Evolutionary conservation across 768 basidiomycete species (phyloP).

Genomic region (Panaeolus cyanescens): DNA sequence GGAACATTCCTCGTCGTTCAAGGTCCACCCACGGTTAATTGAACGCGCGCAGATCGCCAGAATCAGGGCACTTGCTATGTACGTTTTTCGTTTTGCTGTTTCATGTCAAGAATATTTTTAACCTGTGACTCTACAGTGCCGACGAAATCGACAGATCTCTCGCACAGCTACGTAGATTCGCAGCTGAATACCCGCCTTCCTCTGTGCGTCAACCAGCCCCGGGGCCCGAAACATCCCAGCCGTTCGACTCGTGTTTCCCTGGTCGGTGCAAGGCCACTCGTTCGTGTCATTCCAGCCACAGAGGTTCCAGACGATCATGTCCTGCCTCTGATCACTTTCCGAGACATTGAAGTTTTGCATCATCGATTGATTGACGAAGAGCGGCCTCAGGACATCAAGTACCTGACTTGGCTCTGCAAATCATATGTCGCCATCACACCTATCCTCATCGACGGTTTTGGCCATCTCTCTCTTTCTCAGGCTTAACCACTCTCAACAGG

Average conservation of each 20-base stretch:
- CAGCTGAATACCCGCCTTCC: constrained; percentile 61
- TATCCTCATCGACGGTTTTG: too few relatives aligned
- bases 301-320: constrained; percentile 76
- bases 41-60: constrained; percentile 72
- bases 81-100: constrained; percentile 26
- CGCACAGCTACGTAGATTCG: constrained; percentile 61
- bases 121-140: constrained; percentile 39
- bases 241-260: constrained; percentile 64
- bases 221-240: constrained; percentile 48
- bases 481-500: too few relatives aligned
- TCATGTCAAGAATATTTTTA: not conserved
- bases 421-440: too few relatives aligned
- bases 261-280: constrained; percentile 58
- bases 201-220: constrained; percentile 40
- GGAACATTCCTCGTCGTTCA: constrained; percentile 34
- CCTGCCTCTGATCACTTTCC: constrained; percentile 77
- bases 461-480: too few relatives aligned
- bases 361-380: constrained; percentile 58
- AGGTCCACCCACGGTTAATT: constrained; percentile 47
- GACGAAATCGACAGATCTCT: constrained; percentile 55
- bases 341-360: constrained; percentile 80
- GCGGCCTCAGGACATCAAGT: constrained; percentile 53
- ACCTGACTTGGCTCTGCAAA: constrained; percentile 73
- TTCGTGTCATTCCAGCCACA: constrained; percentile 61
- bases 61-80: constrained; percentile 69